Conservation (phyloP, 2,329 filamentous ascomycete species). For the Cytospora paraplurivora region DNA sequence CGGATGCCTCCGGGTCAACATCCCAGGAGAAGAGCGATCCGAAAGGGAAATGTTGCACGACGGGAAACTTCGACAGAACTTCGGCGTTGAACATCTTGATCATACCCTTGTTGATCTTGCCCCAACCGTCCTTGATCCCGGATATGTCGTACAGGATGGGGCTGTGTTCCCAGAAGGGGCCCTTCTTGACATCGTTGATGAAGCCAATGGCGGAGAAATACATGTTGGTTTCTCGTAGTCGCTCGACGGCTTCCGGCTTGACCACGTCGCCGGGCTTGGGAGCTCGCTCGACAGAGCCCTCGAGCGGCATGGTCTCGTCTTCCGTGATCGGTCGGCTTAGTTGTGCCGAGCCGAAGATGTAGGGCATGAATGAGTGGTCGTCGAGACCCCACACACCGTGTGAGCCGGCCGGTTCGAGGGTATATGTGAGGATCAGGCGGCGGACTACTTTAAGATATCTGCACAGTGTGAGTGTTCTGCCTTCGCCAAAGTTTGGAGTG, state of each 20-base stretch:
- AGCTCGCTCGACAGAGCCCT: conserved; percentile 73
- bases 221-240: conserved; percentile 70
- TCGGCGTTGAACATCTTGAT: conserved; percentile 99
- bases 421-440: conserved; percentile 85
- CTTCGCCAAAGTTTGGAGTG: neutral
- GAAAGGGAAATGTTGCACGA: conserved; percentile 94
- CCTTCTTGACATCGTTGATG: conserved; percentile 95
- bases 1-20: conserved; percentile 60
- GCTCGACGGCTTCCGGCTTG: conserved; percentile 64
- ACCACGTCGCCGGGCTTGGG: conserved; percentile 72
- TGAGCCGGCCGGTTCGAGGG: conserved; percentile 89
- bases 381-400: conserved; percentile 99
- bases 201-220: conserved; percentile 97
- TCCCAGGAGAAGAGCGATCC: conserved; percentile 81
- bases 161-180: conserved; percentile 96
- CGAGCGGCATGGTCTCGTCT: conserved; percentile 66
- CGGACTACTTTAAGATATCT: conserved; percentile 82
- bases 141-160: conserved; percentile 94
- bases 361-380: conserved; percentile 91
- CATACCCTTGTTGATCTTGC: conserved; percentile 99
- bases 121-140: conserved; percentile 90
- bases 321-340: conserved; percentile 73
- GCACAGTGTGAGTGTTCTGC: conserved; percentile 26
- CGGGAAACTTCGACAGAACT: conserved; percentile 93
- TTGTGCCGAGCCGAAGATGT: conserved; percentile 94